Conservation (phyloP, 106 monocot genomes). For the Phalaenopsis equestris region DNA sequence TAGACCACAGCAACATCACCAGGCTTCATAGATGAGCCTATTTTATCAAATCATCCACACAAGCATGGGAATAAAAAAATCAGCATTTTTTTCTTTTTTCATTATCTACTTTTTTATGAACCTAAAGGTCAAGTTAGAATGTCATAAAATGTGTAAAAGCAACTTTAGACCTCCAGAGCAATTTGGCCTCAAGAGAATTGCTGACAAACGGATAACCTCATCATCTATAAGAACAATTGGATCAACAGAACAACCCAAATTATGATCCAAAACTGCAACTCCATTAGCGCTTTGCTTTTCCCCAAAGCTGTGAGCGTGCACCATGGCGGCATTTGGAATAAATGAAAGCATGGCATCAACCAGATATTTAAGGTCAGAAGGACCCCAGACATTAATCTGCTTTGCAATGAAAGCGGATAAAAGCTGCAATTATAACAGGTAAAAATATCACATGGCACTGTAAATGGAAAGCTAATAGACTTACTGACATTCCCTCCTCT, state of each 20-base stretch:
- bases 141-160: not conserved
- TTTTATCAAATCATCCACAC: constrained; percentile 9
- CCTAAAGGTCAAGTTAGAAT: constrained; percentile 6
- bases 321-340: constrained; percentile 89
- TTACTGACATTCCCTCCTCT: constrained; percentile 95
- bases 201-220: constrained; percentile 81
- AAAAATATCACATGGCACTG: not conserved
- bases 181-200: constrained; percentile 56
- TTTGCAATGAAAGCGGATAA: constrained; percentile 10
- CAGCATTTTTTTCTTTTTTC: not conserved
- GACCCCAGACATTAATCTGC: constrained; percentile 96
- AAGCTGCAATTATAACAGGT: not conserved
- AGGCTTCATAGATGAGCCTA: constrained; percentile 38
- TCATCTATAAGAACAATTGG: constrained; percentile 81
- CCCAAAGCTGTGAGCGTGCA: constrained; percentile 85
- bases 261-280: constrained; percentile 16
- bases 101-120: not conserved
- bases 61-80: not conserved
- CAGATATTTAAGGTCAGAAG: constrained; percentile 86
- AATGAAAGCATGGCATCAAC: constrained; percentile 90
- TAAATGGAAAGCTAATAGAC: constrained; percentile 12
- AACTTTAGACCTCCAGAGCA: constrained; percentile 13
- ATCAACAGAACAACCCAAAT: constrained; percentile 7
- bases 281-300: constrained; percentile 15
- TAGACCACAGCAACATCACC: constrained; percentile 87